Conservation (phyloP, 495 filamentous ascomycete genomes). For the Penicillium nucicola region DNA sequence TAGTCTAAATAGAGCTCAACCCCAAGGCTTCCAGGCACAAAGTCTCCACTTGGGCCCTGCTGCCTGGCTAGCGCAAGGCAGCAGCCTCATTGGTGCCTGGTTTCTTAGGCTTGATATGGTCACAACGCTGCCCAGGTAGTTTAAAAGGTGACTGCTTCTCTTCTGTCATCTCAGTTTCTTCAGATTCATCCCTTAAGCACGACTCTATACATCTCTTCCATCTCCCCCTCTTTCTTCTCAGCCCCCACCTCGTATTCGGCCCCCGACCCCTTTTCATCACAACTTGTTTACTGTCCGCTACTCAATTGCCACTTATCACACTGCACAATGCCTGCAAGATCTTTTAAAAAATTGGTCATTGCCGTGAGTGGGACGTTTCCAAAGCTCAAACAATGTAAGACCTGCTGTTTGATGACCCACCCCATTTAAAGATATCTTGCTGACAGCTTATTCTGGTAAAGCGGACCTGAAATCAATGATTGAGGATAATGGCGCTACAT, state of each 20-base stretch:
- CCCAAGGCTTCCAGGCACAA: no score
- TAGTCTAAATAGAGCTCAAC: no score
- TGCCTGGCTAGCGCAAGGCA: conserved; percentile 7
- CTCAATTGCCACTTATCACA: background rate
- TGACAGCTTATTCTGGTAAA: conserved; percentile 16
- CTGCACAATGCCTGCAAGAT: conserved; percentile 21
- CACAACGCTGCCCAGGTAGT: no score
- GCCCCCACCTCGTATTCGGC: background rate
- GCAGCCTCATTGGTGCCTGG: background rate
- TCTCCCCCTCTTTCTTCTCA: background rate
- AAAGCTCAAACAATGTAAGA: conserved; percentile 49
- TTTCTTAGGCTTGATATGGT: background rate
- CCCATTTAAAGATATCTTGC: conserved; percentile 29
- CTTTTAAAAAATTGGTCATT: conserved; percentile 47
- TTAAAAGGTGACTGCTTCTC: no score
- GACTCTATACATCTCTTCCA: no score
- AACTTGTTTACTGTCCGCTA: background rate
- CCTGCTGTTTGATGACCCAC: no score
- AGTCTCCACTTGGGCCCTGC: background rate
- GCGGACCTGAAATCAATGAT: conserved; percentile 39
- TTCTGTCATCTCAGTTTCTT: background rate
- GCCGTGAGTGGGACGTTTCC: conserved; percentile 62
- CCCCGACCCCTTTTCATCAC: background rate
- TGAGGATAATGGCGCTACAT: conserved; percentile 45
- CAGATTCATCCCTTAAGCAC: background rate